Evolutionary conservation across 148 eudicot species (phyloP).

Genomic region (Chenopodium formosanum): DNA sequence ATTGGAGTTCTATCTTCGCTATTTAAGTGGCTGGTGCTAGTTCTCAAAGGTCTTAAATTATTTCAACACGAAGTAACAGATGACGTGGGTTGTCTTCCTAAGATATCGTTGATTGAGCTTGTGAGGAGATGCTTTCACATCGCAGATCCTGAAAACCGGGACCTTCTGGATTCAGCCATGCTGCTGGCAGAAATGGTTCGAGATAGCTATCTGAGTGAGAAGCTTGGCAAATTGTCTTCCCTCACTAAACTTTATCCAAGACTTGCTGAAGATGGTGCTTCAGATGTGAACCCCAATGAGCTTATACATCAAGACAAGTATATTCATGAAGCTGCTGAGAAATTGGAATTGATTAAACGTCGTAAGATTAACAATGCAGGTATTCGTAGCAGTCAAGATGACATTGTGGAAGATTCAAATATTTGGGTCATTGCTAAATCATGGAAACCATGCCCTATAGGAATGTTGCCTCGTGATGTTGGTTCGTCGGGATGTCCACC

Average conservation of each 20-base stretch:
- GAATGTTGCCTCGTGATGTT: slow-evolving; percentile 60
- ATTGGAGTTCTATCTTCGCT: slow-evolving; percentile 51
- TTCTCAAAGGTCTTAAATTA: slow-evolving; percentile 44
- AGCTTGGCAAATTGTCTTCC: slow-evolving; percentile 49
- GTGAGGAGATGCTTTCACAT: slow-evolving; percentile 55
- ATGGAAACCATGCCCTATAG: slow-evolving; percentile 85
- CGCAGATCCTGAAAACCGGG: slow-evolving; percentile 51
- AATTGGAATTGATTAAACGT: slow-evolving; percentile 43
- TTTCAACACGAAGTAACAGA: slow-evolving; percentile 24
- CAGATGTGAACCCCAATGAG: slow-evolving; percentile 22
- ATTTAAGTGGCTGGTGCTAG: slow-evolving; percentile 50
- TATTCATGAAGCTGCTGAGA: slow-evolving; percentile 51
- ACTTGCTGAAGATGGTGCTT: slow-evolving; percentile 21
- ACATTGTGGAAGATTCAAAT: slow-evolving; percentile 16
- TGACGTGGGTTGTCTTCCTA: slow-evolving; percentile 33
- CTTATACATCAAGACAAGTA: slow-evolving; percentile 37
- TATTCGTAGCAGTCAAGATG: slow-evolving; percentile 17
- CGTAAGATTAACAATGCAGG: slow-evolving; percentile 24
- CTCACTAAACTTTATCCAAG: slow-evolving; percentile 28
- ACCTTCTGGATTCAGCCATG: slow-evolving; percentile 51
- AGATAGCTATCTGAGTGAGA: slow-evolving; percentile 39
- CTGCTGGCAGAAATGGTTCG: slow-evolving; percentile 53
- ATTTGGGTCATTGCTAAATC: slow-evolving; percentile 63
- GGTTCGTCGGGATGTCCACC: slow-evolving; percentile 69
- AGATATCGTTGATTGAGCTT: slow-evolving; percentile 41